A percentile compares a stretch with the other conserved stretches of the same genome.
These are phyloP conservation scores for Grammothele lineata DNA, from an alignment of 768 basidiomycete genomes.

Conservation along the genomic window DNA sequence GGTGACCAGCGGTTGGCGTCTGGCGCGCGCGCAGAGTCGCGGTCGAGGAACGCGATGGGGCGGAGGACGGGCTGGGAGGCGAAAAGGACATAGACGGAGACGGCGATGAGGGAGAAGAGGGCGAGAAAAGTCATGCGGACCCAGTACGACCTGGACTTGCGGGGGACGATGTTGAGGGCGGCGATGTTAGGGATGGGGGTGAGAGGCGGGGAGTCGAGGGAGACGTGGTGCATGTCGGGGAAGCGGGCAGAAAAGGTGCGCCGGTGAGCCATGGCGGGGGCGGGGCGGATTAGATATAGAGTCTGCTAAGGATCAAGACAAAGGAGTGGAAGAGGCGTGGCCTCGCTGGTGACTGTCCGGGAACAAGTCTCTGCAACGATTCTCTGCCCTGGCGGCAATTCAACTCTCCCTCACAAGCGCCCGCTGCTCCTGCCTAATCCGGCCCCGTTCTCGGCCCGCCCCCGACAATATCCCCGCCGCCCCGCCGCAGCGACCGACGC, in stretches of 20 bases:
- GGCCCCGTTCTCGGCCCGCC: too few relatives aligned
- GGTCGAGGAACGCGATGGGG: slow-evolving; percentile 28
- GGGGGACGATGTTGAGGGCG: slow-evolving; percentile 21
- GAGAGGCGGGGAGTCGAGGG: slow-evolving; percentile 24
- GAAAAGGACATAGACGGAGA: slow-evolving; percentile 56
- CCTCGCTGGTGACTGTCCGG: neutral
- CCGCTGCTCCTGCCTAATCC: too few relatives aligned
- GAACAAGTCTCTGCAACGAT: too few relatives aligned
- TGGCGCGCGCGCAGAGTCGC: slow-evolving; percentile 11
- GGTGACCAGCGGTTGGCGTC: slow-evolving; percentile 29
- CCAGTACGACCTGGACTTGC: slow-evolving; percentile 38
- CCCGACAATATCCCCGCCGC: too few relatives aligned
- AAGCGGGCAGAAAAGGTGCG: slow-evolving; percentile 25
- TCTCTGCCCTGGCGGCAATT: too few relatives aligned
- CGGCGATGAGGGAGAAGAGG: slow-evolving; percentile 44
- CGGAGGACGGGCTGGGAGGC: slow-evolving; percentile 40
- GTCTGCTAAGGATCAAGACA: slow-evolving; percentile 6
- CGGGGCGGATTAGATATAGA: slow-evolving; percentile 8
- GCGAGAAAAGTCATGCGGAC: slow-evolving; percentile 53
- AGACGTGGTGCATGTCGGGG: slow-evolving; percentile 22
- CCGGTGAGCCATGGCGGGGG: slow-evolving; percentile 24
- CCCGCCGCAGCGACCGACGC: too few relatives aligned
- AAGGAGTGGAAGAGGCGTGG: slow-evolving; percentile 21
- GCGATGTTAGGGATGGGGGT: slow-evolving; percentile 25
- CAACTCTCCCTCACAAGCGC: too few relatives aligned